Conservation (phyloP, 2,329 filamentous ascomycete genomes). For the Colletotrichum viniferum region DNA sequence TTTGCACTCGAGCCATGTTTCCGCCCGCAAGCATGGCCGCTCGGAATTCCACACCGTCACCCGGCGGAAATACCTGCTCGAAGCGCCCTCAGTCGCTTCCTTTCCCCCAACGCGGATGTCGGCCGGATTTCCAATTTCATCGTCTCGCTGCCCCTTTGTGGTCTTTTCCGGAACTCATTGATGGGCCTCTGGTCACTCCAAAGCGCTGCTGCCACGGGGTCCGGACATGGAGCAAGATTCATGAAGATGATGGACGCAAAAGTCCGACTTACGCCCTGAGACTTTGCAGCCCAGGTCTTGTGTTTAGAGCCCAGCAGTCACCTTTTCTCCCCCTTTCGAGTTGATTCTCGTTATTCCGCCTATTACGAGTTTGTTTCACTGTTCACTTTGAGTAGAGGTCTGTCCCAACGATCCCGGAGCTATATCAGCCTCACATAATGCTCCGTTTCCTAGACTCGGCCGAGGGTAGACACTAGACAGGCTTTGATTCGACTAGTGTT, state of each 20-base stretch:
- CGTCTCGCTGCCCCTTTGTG: neutral
- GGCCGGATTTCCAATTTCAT: neutral
- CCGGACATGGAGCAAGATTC: neutral
- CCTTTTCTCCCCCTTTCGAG: neutral
- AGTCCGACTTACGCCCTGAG: neutral
- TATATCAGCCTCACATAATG: neutral
- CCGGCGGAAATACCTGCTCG: neutral
- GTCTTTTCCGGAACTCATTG: neutral
- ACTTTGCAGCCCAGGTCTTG: neutral
- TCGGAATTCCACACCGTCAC: neutral
- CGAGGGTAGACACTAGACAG: neutral
- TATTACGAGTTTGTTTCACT: neutral
- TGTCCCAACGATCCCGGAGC: neutral
- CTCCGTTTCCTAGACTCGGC: constrained; percentile 1
- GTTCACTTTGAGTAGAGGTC: neutral
- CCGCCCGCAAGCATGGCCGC: neutral
- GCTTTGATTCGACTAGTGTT: constrained; percentile 7
- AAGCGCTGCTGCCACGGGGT: neutral
- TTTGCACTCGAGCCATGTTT: neutral
- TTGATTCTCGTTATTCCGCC: neutral
- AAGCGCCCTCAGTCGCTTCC: neutral
- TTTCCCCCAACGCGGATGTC: neutral
- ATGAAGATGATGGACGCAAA: neutral
- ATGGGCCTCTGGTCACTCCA: neutral
- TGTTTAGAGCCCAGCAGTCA: neutral